These are phyloP conservation scores for Yamadazyma laniorum DNA, from an alignment of 805 yeast genomes.

Conservation along the genomic window DNA sequence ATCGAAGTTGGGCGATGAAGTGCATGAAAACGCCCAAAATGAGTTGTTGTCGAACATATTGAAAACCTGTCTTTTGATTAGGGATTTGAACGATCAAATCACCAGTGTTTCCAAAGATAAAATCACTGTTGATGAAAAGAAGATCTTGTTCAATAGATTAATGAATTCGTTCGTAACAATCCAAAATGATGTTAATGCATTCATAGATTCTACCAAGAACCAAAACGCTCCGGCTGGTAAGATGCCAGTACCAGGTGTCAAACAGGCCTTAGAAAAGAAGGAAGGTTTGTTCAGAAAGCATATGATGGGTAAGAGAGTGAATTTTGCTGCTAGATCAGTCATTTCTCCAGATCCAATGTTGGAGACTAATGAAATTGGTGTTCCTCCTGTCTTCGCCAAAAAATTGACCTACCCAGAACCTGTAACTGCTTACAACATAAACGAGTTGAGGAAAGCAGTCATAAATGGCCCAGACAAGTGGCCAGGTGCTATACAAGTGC, in stretches of 20 bases:
- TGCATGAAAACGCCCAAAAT: slow-evolving; percentile 92
- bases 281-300: slow-evolving; percentile 98
- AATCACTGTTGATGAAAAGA: slow-evolving; percentile 60
- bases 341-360: slow-evolving; percentile 98
- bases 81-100: slow-evolving; percentile 87
- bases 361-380: slow-evolving; percentile 97
- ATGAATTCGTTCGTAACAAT: slow-evolving; percentile 95
- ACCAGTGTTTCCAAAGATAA: slow-evolving; percentile 43
- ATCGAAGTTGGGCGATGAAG: slow-evolving; percentile 93
- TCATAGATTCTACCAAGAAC: slow-evolving; percentile 87
- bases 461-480: slow-evolving; percentile 96
- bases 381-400: slow-evolving; percentile 96
- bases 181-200: slow-evolving; percentile 93
- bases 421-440: slow-evolving; percentile 86
- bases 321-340: slow-evolving; percentile 98
- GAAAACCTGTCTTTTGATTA: slow-evolving; percentile 74
- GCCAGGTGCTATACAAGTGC: slow-evolving; percentile 98
- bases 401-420: slow-evolving; percentile 98
- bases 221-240: slow-evolving; percentile 68
- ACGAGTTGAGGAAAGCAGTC: slow-evolving; percentile 89
- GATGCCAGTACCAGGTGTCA: slow-evolving; percentile 88
- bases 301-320: slow-evolving; percentile 99
- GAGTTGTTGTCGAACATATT: slow-evolving; percentile 79
- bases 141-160: slow-evolving; percentile 76
- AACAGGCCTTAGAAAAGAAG: slow-evolving; percentile 96